phyloP scores from a whole-genome alignment of 1,139 yeast species.

The Hyphopichia burtonii region DNA sequence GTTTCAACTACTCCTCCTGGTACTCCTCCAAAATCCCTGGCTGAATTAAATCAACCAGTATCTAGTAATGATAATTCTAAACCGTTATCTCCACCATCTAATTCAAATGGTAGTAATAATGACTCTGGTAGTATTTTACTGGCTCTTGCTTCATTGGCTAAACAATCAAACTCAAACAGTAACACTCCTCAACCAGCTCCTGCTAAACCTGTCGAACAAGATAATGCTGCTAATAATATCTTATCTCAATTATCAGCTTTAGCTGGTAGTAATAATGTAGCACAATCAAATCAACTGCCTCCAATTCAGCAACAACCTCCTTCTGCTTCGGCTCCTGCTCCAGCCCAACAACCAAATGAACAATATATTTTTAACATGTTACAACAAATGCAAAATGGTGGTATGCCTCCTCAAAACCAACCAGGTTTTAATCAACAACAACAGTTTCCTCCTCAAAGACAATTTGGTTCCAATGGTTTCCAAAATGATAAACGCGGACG shows the following conservation, averaged over 20 bases:
- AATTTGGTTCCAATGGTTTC: constrained; percentile 7
- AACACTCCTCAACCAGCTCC: constrained; percentile 23
- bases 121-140: constrained; percentile 62
- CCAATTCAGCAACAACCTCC: constrained; percentile 11
- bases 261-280: constrained; percentile 25
- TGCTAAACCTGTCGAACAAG: constrained; percentile 17
- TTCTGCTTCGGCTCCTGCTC: constrained; percentile 11
- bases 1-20: constrained; percentile 56
- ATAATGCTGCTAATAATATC: constrained; percentile 35
- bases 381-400: constrained; percentile 39
- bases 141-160: constrained; percentile 61
- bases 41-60: constrained; percentile 19
- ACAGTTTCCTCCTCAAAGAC: constrained; percentile 15
- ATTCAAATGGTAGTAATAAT: constrained; percentile 21
- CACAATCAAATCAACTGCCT: constrained; percentile 7
- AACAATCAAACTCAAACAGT: constrained; percentile 27
- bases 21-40: constrained; percentile 44
- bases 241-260: constrained; percentile 47
- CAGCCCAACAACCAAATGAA: constrained; percentile 18
- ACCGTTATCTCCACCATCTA: constrained; percentile 16
- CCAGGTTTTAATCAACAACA: constrained; percentile 9
- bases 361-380: constrained; percentile 42
- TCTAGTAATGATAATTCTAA: constrained; percentile 8
- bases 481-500: constrained; percentile 34
- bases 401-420: constrained; percentile 7